These are phyloP conservation scores for Botrytis medusae DNA, from an alignment of 2,329 filamentous ascomycete genomes.

Conservation along the genomic window DNA sequence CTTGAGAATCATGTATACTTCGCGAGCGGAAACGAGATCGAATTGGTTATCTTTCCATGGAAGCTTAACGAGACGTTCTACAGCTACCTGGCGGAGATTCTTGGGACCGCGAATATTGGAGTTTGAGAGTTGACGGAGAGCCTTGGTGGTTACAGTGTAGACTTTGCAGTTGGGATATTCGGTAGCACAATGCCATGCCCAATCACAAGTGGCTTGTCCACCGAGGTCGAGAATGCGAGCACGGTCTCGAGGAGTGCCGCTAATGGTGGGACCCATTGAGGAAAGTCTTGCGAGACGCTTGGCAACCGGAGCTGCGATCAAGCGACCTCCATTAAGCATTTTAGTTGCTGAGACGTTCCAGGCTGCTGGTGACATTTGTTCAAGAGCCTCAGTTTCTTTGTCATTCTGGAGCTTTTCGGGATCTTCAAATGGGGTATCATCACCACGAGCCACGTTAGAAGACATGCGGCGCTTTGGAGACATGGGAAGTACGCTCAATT, in stretches of 20 bases:
- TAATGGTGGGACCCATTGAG: slow-evolving; percentile 46
- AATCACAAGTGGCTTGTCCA: slow-evolving; percentile 81
- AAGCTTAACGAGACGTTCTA: slow-evolving; percentile 73
- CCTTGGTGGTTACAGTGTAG: slow-evolving; percentile 80
- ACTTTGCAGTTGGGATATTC: slow-evolving; percentile 84
- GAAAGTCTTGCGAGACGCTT: slow-evolving; percentile 60
- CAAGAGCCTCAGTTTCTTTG: slow-evolving; percentile 77
- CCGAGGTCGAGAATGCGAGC: slow-evolving; percentile 81
- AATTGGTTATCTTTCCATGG: slow-evolving; percentile 87
- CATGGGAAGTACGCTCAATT: slow-evolving; percentile 67
- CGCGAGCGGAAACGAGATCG: slow-evolving; percentile 86
- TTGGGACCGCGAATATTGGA: slow-evolving; percentile 76
- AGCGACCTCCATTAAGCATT: slow-evolving; percentile 61
- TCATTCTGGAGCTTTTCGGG: slow-evolving; percentile 64
- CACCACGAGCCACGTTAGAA: slow-evolving; percentile 71
- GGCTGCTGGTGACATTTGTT: slow-evolving; percentile 62
- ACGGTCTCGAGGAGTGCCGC: slow-evolving; percentile 51
- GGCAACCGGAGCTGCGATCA: slow-evolving; percentile 63
- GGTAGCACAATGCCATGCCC: slow-evolving; percentile 91
- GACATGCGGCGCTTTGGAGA: slow-evolving; percentile 70
- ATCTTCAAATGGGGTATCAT: slow-evolving; percentile 63
- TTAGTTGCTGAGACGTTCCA: slow-evolving; percentile 64
- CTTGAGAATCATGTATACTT: slow-evolving; percentile 82
- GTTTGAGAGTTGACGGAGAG: slow-evolving; percentile 68
- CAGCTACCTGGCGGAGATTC: slow-evolving; percentile 83